Evolutionary conservation across 192 early-diverging fungal genomes (phyloP).

Genomic region (Entomortierella chlamydospora): DNA sequence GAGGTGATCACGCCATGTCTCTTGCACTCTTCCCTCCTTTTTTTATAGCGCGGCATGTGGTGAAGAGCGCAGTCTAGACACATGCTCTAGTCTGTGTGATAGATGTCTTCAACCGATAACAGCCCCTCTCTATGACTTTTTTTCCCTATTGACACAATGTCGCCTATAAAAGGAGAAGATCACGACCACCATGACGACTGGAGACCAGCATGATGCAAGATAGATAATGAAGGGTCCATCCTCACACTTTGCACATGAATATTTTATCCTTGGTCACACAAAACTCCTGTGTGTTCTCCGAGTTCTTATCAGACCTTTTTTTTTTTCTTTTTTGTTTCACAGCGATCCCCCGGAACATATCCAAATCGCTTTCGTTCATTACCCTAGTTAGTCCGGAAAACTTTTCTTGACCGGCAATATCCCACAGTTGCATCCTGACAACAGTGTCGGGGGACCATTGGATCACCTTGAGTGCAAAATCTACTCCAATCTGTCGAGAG

Average conservation of each 20-base stretch:
- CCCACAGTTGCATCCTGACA: conserved; percentile 71
- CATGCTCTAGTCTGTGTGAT: background rate
- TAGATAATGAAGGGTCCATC: background rate
- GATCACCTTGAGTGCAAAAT: conserved; percentile 70
- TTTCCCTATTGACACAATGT: background rate
- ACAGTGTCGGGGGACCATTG: conserved; percentile 66
- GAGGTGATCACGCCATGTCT: background rate
- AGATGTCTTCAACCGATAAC: background rate
- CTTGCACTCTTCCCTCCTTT: background rate
- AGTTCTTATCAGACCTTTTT: background rate
- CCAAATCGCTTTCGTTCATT: background rate
- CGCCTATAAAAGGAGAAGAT: conserved; percentile 1
- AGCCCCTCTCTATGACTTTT: background rate
- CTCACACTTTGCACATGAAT: background rate
- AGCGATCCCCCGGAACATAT: background rate
- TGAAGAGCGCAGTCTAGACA: conserved; percentile 1
- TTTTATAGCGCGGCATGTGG: background rate
- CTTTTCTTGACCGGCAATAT: conserved; percentile 74
- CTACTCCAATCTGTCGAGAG: conserved; percentile 67
- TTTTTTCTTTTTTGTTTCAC: background rate
- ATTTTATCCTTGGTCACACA: background rate
- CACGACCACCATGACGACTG: background rate
- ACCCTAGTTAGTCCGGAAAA: conserved; percentile 69
- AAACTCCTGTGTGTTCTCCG: background rate
- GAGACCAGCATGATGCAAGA: background rate